phyloP scores from a whole-genome alignment of 1,284 basidiomycete species.

The Malassezia brasiliensis region DNA sequence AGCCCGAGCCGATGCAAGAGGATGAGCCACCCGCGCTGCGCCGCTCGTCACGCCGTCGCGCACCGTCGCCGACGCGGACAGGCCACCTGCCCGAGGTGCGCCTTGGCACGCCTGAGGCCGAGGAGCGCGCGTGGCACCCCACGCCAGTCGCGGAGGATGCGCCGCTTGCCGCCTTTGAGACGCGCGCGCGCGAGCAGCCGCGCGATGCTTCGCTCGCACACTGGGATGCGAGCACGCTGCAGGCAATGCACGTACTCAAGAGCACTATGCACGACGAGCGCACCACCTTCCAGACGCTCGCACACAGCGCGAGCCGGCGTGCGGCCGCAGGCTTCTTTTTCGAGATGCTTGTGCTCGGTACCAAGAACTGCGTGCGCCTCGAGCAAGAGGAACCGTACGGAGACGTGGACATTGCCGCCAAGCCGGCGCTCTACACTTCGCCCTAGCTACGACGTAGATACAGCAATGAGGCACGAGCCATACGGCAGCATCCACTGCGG shows the following conservation, averaged over 20 bases:
- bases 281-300: slow-evolving; percentile 61
- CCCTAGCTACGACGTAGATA: slow-evolving; percentile 1
- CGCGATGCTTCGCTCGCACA: slow-evolving; percentile 48
- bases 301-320: slow-evolving; percentile 71
- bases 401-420: slow-evolving; percentile 73
- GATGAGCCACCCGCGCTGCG: slow-evolving; percentile 13
- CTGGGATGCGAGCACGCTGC: slow-evolving; percentile 49
- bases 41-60: slow-evolving; percentile 10
- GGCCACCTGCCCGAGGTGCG: slow-evolving; percentile 31
- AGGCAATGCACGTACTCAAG: slow-evolving; percentile 26
- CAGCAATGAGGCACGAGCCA: slow-evolving; percentile 5
- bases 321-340: slow-evolving; percentile 96
- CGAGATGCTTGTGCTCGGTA: slow-evolving; percentile 84
- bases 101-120: slow-evolving; percentile 53
- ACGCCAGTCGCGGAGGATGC: slow-evolving; percentile 58
- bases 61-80: slow-evolving; percentile 10
- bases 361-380: slow-evolving; percentile 75
- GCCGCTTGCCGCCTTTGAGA: slow-evolving; percentile 73
- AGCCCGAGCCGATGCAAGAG: slow-evolving; percentile 15
- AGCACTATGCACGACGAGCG: slow-evolving; percentile 25
- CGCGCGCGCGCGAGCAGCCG: slow-evolving; percentile 50
- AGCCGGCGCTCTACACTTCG: slow-evolving; percentile 57
- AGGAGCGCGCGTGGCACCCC: slow-evolving; percentile 56
- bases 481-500: slow-evolving; percentile 9
- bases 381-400: slow-evolving; percentile 63